phyloP scores from a whole-genome alignment of 371 early-diverging fungal genomes.

The Phascolomyces articulosus region DNA sequence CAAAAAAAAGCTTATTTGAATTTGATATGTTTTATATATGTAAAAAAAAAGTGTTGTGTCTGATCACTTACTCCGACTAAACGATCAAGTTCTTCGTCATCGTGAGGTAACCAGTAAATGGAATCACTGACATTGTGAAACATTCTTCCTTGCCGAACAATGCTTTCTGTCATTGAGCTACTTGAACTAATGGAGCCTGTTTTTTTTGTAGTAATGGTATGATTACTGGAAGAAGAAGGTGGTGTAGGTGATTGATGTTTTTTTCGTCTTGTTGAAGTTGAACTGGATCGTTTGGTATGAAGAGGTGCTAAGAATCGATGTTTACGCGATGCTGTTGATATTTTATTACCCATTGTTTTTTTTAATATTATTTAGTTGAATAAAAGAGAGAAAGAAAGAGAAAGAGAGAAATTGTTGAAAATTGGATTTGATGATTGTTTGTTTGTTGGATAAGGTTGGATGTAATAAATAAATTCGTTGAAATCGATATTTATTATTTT shows the following conservation, averaged over 20 bases:
- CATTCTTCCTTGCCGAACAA: constrained; percentile 21
- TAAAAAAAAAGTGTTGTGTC: too few species aligned
- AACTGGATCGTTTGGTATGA: background rate
- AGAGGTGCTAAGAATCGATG: background rate
- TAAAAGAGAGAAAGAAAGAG: background rate
- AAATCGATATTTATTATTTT: too few species aligned
- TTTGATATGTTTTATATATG: too few species aligned
- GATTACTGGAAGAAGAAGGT: background rate
- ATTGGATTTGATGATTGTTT: background rate
- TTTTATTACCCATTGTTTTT: constrained; percentile 7
- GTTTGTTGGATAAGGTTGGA: background rate
- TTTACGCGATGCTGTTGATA: constrained; percentile 6
- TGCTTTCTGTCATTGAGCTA: constrained; percentile 8
- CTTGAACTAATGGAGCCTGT: constrained; percentile 6
- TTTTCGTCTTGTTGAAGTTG: background rate
- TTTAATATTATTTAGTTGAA: background rate
- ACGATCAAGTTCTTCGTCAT: constrained; percentile 46
- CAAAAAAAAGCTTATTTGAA: background rate
- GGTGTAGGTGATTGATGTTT: background rate
- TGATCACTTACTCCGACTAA: constrained; percentile 39
- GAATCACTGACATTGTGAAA: constrained; percentile 27
- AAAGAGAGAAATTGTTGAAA: background rate
- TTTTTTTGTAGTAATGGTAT: background rate
- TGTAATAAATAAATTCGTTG: background rate
- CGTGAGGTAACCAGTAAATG: constrained; percentile 48